Evolutionary conservation across 2,329 filamentous ascomycete genomes (phyloP), one percentile per base, ranked within the genome.

Genomic region (Ophioceras dolichostomum): DNA sequence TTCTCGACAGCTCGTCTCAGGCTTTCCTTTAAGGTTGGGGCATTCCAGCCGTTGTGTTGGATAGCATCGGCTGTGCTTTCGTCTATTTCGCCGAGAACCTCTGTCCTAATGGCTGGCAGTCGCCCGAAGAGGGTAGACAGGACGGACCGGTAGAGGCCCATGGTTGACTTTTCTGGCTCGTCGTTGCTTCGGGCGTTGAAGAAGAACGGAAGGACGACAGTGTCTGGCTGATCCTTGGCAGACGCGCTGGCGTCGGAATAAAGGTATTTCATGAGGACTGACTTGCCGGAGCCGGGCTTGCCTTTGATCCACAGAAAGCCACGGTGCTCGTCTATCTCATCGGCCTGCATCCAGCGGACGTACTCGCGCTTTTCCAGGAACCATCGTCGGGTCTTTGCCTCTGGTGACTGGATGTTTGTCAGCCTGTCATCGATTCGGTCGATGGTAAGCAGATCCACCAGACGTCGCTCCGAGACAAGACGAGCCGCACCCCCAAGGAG

Each of bases 141-240:
- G 10, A 73, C 45, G 2, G 65, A 63, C 12, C 65, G 59, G 43
- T 70, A 70, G 43, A 73, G 55, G 4, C 69, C 67, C 1, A 44
- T 17, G 0, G 54, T 56, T 0, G 62, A 57, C 41, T 57, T 67
- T 41, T 71, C 64, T n/a, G n/a, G n/a, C 13, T 64, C 47, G 6
- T 50, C 37, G 0, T 49, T 47, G 1, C 65, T 65, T 34, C 64
- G 49, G 0, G 64, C 64, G 39, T 67, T 63, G 55, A 70, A 70
- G 51, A 68, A 70, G 46, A 68, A 70, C 0, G 49, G 51, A 6
- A 53, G 40, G 5, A 49, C 35, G 4, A 43, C 36, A 16, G 19
- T 24, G 30, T 36, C 16, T 12, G 29, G n/a, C n/a, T n/a, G n/a
- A n/a, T n/a, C n/a, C n/a, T n/a, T n/a, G 24, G 24, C 10, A 10